phyloP scores from a whole-genome alignment of 208 protist genomes.

The Leishmania turanica region DNA sequence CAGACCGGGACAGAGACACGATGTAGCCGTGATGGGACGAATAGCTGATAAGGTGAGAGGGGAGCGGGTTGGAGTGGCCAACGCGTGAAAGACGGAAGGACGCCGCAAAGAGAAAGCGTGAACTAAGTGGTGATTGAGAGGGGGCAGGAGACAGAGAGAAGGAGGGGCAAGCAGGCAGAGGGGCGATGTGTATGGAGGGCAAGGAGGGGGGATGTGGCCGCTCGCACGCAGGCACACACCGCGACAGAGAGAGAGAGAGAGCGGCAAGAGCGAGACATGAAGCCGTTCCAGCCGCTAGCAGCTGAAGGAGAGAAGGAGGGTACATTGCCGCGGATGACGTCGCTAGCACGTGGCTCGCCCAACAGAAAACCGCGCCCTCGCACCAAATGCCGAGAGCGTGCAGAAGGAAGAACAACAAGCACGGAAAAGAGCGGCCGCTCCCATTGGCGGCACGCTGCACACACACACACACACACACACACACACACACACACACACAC shows the following conservation, averaged over 20 bases:
- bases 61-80: background rate
- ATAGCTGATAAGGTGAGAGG: background rate
- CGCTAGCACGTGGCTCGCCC: background rate
- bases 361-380: background rate
- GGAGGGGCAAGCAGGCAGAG: no score
- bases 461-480: slow-evolving; percentile 21
- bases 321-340: background rate
- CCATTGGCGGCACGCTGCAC: slow-evolving; percentile 7
- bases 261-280: background rate
- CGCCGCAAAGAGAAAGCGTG: slow-evolving; percentile 20
- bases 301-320: background rate
- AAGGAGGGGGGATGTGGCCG: background rate
- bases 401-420: background rate
- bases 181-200: no score
- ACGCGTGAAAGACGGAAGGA: slow-evolving; percentile 1
- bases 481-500: slow-evolving; percentile 20
- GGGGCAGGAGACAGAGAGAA: no score
- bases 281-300: background rate
- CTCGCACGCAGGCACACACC: background rate
- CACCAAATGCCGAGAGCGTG: background rate
- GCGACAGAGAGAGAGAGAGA: background rate
- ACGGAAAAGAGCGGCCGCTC: background rate
- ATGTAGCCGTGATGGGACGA: background rate
- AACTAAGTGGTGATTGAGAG: background rate
- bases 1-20: background rate